phyloP scores from a whole-genome alignment of 768 basidiomycete genomes.

The Heimioporus sp. region DNA sequence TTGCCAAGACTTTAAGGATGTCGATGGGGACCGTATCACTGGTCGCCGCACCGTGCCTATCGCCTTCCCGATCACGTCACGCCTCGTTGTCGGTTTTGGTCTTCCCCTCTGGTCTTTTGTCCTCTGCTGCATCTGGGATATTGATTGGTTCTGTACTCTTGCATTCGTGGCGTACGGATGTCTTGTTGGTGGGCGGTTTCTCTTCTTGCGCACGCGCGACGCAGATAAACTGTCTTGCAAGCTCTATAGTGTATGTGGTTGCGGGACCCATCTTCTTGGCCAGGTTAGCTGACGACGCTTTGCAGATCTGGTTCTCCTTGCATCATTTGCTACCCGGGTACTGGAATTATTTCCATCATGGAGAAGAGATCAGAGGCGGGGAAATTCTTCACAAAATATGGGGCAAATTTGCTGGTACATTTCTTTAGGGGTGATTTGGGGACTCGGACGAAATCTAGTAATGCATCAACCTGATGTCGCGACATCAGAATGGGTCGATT shows the following conservation, averaged over 20 bases:
- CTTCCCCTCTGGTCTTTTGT: conserved; percentile 39
- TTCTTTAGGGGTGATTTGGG: not conserved
- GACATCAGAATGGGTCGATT: not conserved
- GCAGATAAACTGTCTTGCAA: conserved; percentile 37
- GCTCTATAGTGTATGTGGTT: conserved; percentile 33
- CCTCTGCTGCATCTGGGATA: conserved; percentile 35
- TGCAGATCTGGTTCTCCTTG: conserved; percentile 35
- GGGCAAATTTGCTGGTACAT: conserved; percentile 10
- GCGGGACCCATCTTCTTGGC: not conserved
- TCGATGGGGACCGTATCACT: conserved; percentile 37
- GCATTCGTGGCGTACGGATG: conserved; percentile 32
- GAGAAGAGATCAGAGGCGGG: not conserved
- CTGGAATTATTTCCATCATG: conserved; percentile 32
- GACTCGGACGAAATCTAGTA: too few species aligned
- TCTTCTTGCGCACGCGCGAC: conserved; percentile 25
- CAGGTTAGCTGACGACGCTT: not conserved
- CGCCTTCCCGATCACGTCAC: conserved; percentile 36
- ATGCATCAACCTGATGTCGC: not conserved
- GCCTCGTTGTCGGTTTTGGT: conserved; percentile 31
- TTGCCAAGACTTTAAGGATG: conserved; percentile 49
- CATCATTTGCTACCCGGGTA: conserved; percentile 36
- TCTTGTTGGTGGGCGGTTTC: conserved; percentile 35
- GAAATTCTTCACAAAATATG: conserved; percentile 14
- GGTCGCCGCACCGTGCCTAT: conserved; percentile 46
- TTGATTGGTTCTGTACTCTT: conserved; percentile 24